Evolutionary conservation across 1,139 yeast species (phyloP), one percentile per base, ranked within the genome.

Genomic region (Yamadazyma triangularis): DNA sequence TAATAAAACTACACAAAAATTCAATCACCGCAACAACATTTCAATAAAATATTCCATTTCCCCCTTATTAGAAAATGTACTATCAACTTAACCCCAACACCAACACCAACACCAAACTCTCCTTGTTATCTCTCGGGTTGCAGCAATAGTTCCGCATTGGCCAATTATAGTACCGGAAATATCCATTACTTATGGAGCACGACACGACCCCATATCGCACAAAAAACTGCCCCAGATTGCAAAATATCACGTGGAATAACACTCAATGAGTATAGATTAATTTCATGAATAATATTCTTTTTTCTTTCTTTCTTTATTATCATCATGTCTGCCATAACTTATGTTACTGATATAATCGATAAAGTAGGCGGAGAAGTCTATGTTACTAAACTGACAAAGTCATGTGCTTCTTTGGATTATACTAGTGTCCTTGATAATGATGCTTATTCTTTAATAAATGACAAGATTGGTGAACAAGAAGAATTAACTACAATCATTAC

Each of bases 401-500:
- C 75, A 8, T 70, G 64, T 10, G 50, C 52, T 26, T 56, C 72
- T 7, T 40, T 41, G 38, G 24, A 41, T 57, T 24, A 48, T 50
- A n/a, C 51, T 51, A 14, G 20, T 18, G 58, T 75, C 35, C 44
- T 72, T 28, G 69, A 65, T 29, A 70, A 75, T 44, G 87, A 80
- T 50, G 78, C 84, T 8, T 69, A 74, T 37, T 57, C 67, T 8
- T 51, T 58, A 25, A 60, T 78, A 13, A 56, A 60, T 22, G 58
- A 55, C 24, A 28, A 48, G 60, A 20, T 14, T 12, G 32, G 29
- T 7, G 23, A 11, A n/a, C 15, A 23, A 13, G 6, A 16, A 19
- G 23, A 14, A 5, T 25, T 8, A 13, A 6, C 6, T 8, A 63
- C 82, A 7, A 70, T 84, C 23, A 44, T 64, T 8, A 67, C 84